Percentiles rank a stretch among this genome's conserved stretches.
Evolutionary conservation across 805 yeast species (phyloP).

Genomic region (Komagataella pseudopastoris): DNA sequence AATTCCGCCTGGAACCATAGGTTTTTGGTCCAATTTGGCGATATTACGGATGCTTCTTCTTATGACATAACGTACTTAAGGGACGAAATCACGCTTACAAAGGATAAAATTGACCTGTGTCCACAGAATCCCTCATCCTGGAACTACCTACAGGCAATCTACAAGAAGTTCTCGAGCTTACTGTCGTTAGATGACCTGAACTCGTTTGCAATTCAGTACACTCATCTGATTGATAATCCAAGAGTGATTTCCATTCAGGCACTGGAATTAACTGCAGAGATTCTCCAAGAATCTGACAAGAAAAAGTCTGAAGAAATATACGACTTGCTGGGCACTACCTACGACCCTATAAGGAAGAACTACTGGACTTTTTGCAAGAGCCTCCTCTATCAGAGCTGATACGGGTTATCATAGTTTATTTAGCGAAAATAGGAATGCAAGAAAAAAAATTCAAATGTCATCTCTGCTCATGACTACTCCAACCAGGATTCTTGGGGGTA

Average conservation of each 20-base stretch:
- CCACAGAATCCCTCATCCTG: conserved; percentile 81
- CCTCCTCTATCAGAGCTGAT: neutral
- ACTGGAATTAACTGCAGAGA: conserved; percentile 43
- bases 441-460: neutral
- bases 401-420: neutral
- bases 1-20: conserved; percentile 93
- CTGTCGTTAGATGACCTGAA: neutral
- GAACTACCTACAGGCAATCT: conserved; percentile 66
- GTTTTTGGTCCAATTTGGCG: conserved; percentile 35
- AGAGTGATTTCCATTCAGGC: conserved; percentile 42
- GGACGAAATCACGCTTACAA: conserved; percentile 41
- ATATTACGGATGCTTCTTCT: neutral
- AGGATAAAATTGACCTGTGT: conserved; percentile 33
- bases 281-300: conserved; percentile 21
- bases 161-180: conserved; percentile 10
- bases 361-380: conserved; percentile 16
- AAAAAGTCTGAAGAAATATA: conserved; percentile 30
- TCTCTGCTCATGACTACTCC: conserved; percentile 10
- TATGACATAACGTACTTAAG: conserved; percentile 7
- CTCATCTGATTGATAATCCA: conserved; percentile 6
- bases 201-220: neutral
- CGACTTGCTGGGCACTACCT: conserved; percentile 28
- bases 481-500: conserved; percentile 63
- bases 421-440: neutral
- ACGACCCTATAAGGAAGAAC: conserved; percentile 16